phyloP scores from a whole-genome alignment of 2,329 filamentous ascomycete genomes.

The Canariomyces notabilis region DNA sequence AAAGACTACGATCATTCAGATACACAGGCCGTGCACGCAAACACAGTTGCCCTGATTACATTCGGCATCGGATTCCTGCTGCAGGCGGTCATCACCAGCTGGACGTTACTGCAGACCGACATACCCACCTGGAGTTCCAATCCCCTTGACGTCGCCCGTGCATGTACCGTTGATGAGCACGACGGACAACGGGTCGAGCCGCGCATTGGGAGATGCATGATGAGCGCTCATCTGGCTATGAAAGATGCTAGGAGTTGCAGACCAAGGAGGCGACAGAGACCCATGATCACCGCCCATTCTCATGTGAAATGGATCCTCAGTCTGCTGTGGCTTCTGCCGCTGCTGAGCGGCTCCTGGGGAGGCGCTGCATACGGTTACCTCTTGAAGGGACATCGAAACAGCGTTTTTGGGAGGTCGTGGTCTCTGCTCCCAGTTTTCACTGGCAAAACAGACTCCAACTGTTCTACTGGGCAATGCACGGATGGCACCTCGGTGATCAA shows the following conservation, averaged over 20 bases:
- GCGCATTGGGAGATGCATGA: constrained; percentile 25
- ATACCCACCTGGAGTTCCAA: constrained; percentile 30
- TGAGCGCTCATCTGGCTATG: constrained; percentile 24
- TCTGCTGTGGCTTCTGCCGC: constrained; percentile 23
- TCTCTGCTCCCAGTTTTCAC: constrained; percentile 25
- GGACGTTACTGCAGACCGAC: constrained; percentile 23
- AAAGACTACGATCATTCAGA: constrained; percentile 11
- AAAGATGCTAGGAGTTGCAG: constrained; percentile 14
- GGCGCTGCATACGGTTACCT: constrained; percentile 23
- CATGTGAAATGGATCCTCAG: constrained; percentile 23
- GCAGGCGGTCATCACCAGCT: constrained; percentile 27
- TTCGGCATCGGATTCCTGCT: constrained; percentile 27
- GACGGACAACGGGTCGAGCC: constrained; percentile 16
- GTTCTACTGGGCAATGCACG: constrained; percentile 20
- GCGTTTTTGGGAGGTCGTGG: constrained; percentile 26
- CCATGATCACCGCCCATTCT: constrained; percentile 22
- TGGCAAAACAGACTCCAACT: constrained; percentile 17
- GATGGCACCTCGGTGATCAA: constrained; percentile 28
- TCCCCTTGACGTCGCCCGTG: constrained; percentile 27
- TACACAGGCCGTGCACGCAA: constrained; percentile 18
- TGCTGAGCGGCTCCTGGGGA: constrained; percentile 19
- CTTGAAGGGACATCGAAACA: constrained; percentile 13
- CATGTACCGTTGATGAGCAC: constrained; percentile 20
- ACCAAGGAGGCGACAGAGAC: constrained; percentile 23
- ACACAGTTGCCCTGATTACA: constrained; percentile 24